Base-by-base conservation (phyloP, 805 yeast genomes). In the Cyberlindnera veronae region DNA sequence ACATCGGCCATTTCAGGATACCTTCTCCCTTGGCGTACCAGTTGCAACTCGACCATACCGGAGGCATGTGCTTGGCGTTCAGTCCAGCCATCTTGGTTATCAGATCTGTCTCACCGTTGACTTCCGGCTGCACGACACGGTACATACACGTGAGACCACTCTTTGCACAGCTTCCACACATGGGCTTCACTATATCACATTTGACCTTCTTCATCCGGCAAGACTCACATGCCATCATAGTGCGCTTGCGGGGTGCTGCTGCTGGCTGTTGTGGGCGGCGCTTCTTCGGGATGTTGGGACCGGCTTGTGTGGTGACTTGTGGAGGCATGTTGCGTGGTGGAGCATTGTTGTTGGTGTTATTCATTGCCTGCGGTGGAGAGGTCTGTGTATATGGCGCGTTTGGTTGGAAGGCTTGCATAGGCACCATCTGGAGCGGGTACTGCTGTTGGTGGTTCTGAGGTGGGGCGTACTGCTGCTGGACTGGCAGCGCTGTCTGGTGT, bases 151-250 rank as follows among this genome's bases (percentile, higher is more conserved):
- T 31, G 4, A 42, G 27, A 3, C 45, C 45, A 19, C 35, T 44
- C 34, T 49, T 53, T 4, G 20, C 5, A 43, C 79, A 74, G n/a
- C 62, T 43, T 1, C 73, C 71, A 53, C 79, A 74, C 1, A 58
- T 50, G 1, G 78, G 78, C 36, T 60, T 64, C 9, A 35, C 50
- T 41, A 72, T 66, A 50, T 73, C 76, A 54, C 78, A 74, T 42
- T 69, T 72, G 44, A 72, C 68, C 54, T 72, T 74, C 55, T 65
- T 63, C 39, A 61, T 53, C 12, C 74, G 61, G 48, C 77, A 73
- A 16, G 60, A 55, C 13, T 58, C 51, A 45, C 76, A 71, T 1
- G 75, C 74, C 28, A 48, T 44, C 36, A 50, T 27, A 4, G 50
- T 49, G 11, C 58, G 34, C 38, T 42, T 48, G 17, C 53, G 37